These are phyloP conservation scores for Russula virescens DNA, from an alignment of 768 basidiomycete genomes.

Conservation along the genomic window DNA sequence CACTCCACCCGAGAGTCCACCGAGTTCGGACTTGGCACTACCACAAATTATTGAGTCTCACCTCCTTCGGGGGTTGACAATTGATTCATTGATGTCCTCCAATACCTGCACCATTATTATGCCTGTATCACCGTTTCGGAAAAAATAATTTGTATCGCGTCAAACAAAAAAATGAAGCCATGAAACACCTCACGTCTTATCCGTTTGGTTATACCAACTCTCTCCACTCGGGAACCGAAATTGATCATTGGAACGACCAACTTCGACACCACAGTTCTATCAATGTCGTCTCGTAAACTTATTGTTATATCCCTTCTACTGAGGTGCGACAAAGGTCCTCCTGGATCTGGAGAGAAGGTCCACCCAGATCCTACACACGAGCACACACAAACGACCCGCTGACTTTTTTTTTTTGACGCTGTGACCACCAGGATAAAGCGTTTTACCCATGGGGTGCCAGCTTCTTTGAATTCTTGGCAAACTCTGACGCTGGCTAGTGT, in stretches of 20 bases:
- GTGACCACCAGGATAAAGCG: neutral
- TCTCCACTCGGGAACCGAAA: neutral
- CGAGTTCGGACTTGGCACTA: neutral
- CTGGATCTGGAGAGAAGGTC: no score
- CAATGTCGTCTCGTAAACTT: neutral
- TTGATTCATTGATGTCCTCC: no score
- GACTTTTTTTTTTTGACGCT: neutral
- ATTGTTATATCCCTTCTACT: neutral
- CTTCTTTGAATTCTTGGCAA: neutral
- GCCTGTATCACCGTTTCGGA: no score
- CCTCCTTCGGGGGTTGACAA: no score
- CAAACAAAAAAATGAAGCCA: neutral
- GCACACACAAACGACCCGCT: no score
- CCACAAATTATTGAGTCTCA: no score
- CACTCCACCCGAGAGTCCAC: neutral
- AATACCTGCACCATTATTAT: no score
- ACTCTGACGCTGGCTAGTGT: neutral
- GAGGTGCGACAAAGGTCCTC: no score
- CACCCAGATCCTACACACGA: neutral
- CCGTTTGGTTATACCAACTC: no score
- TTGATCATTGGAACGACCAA: neutral
- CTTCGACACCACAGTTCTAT: no score
- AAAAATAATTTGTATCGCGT: neutral
- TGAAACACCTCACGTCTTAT: neutral
- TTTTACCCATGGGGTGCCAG: neutral